phyloP scores from a whole-genome alignment of 257 asterid genomes.

The Solanum dulcamara region DNA sequence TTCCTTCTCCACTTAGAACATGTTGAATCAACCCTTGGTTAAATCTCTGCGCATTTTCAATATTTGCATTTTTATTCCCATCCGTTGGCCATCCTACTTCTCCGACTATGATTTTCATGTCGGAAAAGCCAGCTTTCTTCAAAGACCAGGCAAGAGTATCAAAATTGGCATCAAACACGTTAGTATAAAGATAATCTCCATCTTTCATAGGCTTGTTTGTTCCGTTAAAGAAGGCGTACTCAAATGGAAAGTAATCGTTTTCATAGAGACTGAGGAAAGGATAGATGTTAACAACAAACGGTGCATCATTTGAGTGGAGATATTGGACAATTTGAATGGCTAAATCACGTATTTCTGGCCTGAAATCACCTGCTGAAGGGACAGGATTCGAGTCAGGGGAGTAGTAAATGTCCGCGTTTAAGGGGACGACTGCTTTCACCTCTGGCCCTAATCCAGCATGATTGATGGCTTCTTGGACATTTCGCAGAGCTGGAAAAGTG shows the following conservation, averaged over 20 bases:
- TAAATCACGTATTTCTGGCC: conserved; percentile 71
- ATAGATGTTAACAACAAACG: conserved; percentile 79
- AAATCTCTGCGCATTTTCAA: conserved; percentile 45
- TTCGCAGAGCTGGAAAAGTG: conserved; percentile 70
- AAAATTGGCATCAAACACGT: conserved; percentile 85
- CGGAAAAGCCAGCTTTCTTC: conserved; percentile 70
- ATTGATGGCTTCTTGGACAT: conserved; percentile 71
- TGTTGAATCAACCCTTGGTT: conserved; percentile 73
- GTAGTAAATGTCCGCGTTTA: too few species aligned
- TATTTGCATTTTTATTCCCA: conserved; percentile 57
- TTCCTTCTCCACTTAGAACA: conserved; percentile 55
- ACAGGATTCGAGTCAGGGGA: conserved; percentile 62
- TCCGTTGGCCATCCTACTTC: conserved; percentile 99
- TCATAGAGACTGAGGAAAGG: conserved; percentile 80
- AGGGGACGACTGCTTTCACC: too few species aligned
- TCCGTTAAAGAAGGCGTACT: too few species aligned
- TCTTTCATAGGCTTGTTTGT: conserved; percentile 55
- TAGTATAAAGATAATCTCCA: conserved; percentile 44
- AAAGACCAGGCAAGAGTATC: conserved; percentile 75
- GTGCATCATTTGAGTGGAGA: conserved; percentile 54
- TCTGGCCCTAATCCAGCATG: conserved; percentile 52
- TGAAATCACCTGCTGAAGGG: conserved; percentile 88
- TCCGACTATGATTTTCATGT: conserved; percentile 58
- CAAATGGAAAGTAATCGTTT: conserved; percentile 64
- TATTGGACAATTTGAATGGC: conserved; percentile 53